Evolutionary conservation across 1,284 basidiomycete genomes (phyloP), one percentile per base, ranked within the genome.

Genomic region (Pulveroboletus ridleyi): DNA sequence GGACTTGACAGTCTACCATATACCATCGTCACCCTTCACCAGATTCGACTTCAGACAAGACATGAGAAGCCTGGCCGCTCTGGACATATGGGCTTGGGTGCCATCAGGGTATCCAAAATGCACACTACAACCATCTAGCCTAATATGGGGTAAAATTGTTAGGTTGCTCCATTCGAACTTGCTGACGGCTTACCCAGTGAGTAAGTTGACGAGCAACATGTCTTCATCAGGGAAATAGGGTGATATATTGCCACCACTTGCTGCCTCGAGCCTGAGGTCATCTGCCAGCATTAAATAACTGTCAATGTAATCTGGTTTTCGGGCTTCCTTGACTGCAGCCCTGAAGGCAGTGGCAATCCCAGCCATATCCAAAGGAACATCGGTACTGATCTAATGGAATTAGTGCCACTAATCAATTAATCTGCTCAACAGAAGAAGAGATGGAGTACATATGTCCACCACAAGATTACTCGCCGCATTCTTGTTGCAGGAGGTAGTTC

Each of bases 151-250:
- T 59, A 3, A 60, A 18, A 18, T 20, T 22, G 6, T 20, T 25
- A 39, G 14, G 39, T 44, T 13, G 22, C 20, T 29, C 25, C 25
- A 15, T 23, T 15, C 44, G 22, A 62, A 17, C 8, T 11, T 46
- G 29, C 20, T 17, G 22, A 65, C 23, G 15, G 59, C 75, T 58
- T 41, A 77, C 76, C 64, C 49, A 14, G 67, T 22, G 56, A 69
- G 69, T 2, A 75, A 76, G 57, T 77, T 77, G 22, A 74, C 67
- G 2, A 72, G 70, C 14, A 75, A n/a, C 7, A 54, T 60, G 6
- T 64, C 65, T 0, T 68, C 69, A 8, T 71, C 39, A 39, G 39
- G 62, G 3, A 62, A 7, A 22, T 15, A 10, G 14, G 14, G 10
- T 10, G 18, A 35, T 23, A 22, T 1, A 39, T 63, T 67, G 3